Evolutionary conservation across 2,329 filamentous ascomycete genomes (phyloP).

Genomic region (Didymella pinodella): DNA sequence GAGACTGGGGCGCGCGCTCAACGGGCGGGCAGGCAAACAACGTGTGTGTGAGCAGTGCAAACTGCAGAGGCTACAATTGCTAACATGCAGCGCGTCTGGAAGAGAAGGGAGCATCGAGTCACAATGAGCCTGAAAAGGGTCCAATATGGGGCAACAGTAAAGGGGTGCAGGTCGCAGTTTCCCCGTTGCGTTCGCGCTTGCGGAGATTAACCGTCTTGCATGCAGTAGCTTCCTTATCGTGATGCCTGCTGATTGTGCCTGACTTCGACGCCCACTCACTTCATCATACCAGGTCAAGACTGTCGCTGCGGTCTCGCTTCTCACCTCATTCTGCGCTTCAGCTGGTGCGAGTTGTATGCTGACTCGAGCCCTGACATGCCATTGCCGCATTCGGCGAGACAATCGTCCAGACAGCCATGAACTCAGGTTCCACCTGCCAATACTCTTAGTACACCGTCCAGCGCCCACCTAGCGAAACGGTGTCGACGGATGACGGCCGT

Average conservation of each 20-base stretch:
- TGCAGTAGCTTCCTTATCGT: constrained; percentile 24
- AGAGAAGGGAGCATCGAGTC: constrained; percentile 21
- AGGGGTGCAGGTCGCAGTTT: constrained; percentile 11
- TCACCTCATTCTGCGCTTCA: constrained; percentile 1
- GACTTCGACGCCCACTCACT: constrained; percentile 22
- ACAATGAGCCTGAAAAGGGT: constrained; percentile 6
- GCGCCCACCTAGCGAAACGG: constrained; percentile 12
- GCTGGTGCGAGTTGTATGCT: neutral
- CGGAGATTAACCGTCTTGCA: constrained; percentile 19
- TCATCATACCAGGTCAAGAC: constrained; percentile 2
- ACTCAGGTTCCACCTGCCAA: constrained; percentile 12
- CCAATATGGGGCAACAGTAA: constrained; percentile 18
- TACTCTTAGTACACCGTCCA: constrained; percentile 16
- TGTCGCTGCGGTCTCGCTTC: constrained; percentile 7
- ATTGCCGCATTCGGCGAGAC: constrained; percentile 8
- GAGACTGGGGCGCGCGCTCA: constrained; percentile 25
- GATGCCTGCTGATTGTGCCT: constrained; percentile 37
- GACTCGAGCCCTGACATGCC: neutral
- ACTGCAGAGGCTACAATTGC: constrained; percentile 23
- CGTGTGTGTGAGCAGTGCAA: constrained; percentile 18
- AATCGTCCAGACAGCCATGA: constrained; percentile 1
- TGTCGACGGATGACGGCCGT: constrained; percentile 2
- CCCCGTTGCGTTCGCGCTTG: constrained; percentile 19
- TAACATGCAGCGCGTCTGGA: constrained; percentile 28
- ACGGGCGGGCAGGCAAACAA: constrained; percentile 17